Conservation (phyloP, 257 asterid genomes). For the Cinchona pubescens region DNA sequence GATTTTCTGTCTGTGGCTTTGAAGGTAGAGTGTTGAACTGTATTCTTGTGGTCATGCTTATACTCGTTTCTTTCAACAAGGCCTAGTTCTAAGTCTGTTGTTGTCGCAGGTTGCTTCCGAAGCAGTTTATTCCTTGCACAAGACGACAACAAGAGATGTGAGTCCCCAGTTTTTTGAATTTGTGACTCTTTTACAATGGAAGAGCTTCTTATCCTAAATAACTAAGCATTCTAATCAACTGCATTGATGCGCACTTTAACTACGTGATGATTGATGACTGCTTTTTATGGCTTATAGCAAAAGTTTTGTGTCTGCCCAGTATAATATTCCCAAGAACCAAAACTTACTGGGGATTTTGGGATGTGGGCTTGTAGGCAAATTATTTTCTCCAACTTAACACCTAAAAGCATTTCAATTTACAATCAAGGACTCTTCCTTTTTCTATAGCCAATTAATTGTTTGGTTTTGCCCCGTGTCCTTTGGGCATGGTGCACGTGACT, state of each 20-base stretch:
- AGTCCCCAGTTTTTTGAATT: constrained; percentile 22
- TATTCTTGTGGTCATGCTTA: not conserved
- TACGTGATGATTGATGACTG: not conserved
- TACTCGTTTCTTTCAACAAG: constrained; percentile 4
- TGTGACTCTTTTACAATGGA: not conserved
- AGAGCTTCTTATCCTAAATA: not conserved
- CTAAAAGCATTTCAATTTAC: too few species aligned
- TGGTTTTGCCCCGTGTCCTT: not conserved
- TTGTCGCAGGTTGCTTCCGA: constrained; percentile 76
- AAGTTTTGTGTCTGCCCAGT: not conserved
- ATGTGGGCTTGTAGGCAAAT: not conserved
- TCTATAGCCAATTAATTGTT: not conserved
- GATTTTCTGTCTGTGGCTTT: constrained; percentile 70
- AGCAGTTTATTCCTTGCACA: constrained; percentile 96
- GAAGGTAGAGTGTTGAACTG: constrained; percentile 41
- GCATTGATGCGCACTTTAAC: not conserved
- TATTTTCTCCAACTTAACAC: too few species aligned
- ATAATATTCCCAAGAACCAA: too few species aligned
- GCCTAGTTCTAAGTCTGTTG: constrained; percentile 13
- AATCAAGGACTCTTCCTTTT: not conserved
- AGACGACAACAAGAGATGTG: constrained; percentile 93
- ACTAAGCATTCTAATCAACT: not conserved
- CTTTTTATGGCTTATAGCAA: not conserved
- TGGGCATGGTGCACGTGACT: not conserved
- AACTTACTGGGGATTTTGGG: not conserved